Percentiles rank a stretch among this genome's conserved stretches.
phyloP scores from a whole-genome alignment of 441 rosid species.

The Adansonia rubrostipa region DNA sequence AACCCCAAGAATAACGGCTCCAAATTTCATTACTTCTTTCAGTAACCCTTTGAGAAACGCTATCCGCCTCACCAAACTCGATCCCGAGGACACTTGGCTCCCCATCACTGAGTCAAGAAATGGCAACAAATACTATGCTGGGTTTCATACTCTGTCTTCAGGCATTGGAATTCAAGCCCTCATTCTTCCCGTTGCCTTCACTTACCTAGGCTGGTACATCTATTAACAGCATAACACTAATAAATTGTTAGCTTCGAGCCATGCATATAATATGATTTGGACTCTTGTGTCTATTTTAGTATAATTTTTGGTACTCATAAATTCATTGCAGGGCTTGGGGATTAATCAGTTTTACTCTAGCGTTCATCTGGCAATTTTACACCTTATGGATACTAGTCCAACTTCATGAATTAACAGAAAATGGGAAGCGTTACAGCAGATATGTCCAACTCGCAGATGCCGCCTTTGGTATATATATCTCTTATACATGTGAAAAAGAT shows the following conservation, averaged over 20 bases:
- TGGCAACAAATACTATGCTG: constrained; percentile 1
- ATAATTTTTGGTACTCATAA: neutral
- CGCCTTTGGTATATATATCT: neutral
- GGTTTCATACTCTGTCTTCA: neutral
- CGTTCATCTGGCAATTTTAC: neutral
- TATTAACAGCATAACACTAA: neutral
- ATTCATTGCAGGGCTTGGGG: neutral
- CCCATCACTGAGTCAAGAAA: constrained; percentile 14
- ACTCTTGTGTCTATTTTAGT: neutral
- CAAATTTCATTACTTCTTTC: neutral
- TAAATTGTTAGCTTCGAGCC: too few relatives aligned
- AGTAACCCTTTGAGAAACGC: neutral
- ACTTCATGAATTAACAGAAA: constrained; percentile 4
- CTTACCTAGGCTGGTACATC: constrained; percentile 8
- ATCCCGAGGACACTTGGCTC: neutral
- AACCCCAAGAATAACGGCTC: neutral
- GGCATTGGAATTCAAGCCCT: constrained; percentile 4
- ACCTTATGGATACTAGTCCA: neutral
- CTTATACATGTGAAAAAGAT: neutral
- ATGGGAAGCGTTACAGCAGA: constrained; percentile 10
- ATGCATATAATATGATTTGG: neutral
- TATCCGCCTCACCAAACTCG: neutral
- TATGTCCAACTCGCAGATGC: neutral
- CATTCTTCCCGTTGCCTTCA: constrained; percentile 8
- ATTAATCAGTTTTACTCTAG: neutral